These are phyloP conservation scores for Phytophthora constricta DNA, from an alignment of 352 stramenopile species.

Conservation along the genomic window DNA sequence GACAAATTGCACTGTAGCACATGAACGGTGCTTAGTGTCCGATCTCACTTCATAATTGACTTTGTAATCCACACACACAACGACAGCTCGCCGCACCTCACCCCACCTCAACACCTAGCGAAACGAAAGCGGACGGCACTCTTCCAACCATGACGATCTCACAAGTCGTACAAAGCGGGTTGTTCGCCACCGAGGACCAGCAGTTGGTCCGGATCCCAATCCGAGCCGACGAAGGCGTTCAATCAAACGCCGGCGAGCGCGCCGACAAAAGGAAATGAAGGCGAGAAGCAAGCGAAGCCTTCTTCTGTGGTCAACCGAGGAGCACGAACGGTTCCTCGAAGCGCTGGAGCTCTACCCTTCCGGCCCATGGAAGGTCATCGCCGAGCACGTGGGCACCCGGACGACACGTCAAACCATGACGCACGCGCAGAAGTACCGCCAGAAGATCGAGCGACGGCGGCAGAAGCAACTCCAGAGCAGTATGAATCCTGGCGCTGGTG, in stretches of 20 bases:
- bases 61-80: conserved; percentile 14
- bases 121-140: too few relatives aligned
- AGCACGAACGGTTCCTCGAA: conserved; percentile 48
- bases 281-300: conserved; percentile 29
- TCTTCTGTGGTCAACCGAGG: conserved; percentile 38
- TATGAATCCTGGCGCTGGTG: not conserved
- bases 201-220: conserved; percentile 33
- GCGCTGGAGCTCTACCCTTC: conserved; percentile 41
- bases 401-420: conserved; percentile 43
- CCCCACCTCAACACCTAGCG: not conserved
- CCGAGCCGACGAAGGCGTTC: conserved; percentile 10
- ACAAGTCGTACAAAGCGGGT: conserved; percentile 21
- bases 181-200: conserved; percentile 30
- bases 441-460: conserved; percentile 35
- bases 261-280: conserved; percentile 3
- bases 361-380: conserved; percentile 38
- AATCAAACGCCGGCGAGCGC: conserved; percentile 18
- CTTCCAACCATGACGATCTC: conserved; percentile 29
- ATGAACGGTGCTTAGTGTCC: too few relatives aligned
- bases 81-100: not conserved
- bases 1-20: not conserved
- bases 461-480: conserved; percentile 14
- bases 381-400: conserved; percentile 31
- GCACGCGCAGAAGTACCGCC: conserved; percentile 48
- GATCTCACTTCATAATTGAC: conserved; percentile 25